Evolutionary conservation across 208 protist genomes (phyloP), one percentile per base, ranked within the genome.

Genomic region (Leishmania arabica): DNA sequence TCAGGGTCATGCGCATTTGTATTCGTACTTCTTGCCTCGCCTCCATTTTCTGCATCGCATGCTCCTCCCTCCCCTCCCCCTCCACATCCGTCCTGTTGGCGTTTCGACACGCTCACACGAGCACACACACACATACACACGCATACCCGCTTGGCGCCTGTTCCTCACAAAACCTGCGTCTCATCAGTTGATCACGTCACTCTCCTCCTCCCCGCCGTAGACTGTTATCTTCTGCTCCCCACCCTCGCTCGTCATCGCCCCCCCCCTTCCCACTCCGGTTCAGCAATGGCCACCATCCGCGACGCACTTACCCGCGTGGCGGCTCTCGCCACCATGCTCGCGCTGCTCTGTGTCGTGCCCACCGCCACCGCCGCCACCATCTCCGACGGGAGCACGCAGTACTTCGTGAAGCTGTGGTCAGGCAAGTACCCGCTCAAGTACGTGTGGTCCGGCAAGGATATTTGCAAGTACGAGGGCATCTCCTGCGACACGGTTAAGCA

Each of bases 401-500:
- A 83, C 54, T 90, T 90, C 78, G 66, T 90, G 45, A 45, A 56
- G 49, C 77, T 78, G 60, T 82, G 79, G 70, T 77, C 82, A 24
- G 70, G 75, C 51, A 76, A 60, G 69, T 80, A 75, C 80, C 82
- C 79, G 8, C 66, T 83, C 54, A 84, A 86, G 42, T 82, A 81
- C 56, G 77, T 91, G 40, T 91, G 88, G 88, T 73, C 77, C 45
- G 81, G 81, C 40, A 84, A 87, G 27, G 78, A 91, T 79, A 82
- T 84, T 42, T 91, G 88, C 77, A 71, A 81, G 34, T 91, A 86
- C 80, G 80, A 84, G 37, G 88, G 88, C 51, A 83, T 91, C 40
- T 78, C 83, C 31, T 91, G 88, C 78, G 79, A 82, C 60, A 86
- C 71, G 0, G 78, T 73, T 34, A 82, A 78, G 45, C 70, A 88